Base-by-base conservation (phyloP, 2,329 filamentous ascomycete species). In the Colletotrichum sp. region DNA sequence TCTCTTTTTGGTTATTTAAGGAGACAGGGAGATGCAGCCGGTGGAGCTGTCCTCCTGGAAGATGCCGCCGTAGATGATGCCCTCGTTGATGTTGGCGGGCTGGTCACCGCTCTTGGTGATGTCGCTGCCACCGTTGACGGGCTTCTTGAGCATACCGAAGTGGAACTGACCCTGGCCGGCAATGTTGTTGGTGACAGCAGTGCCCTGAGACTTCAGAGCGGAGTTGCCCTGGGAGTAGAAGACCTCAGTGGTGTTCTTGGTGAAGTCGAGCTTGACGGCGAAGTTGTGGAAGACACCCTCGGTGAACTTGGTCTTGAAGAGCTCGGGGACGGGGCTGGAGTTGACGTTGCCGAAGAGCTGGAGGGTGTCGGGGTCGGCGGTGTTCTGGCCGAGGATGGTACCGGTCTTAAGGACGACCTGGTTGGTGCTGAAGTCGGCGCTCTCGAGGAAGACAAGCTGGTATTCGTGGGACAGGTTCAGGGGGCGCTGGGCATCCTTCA, bases 401-500 rank as follows among this genome's bases (percentile, higher is more conserved):
- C 91, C 91, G 8, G 89, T 87, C 84, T 92, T 90, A 77, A 92
- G 86, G 28, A 87, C 88, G 75, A 90, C 81, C 82, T 90, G 88
- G 82, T 90, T 89, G 72, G 85, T 87, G 77, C 85, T 86, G 81
- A 84, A 90, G 77, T 87, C 85, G 67, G 79, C 82, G 78, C 83
- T 85, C 81, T 90, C 88, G 32, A 89, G 85, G 81, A 88, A 90
- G 49, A 88, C 85, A 60, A 91, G 87, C 80, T 91, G 85, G 83
- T 93, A 93, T 83, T 93, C 90, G 81, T 93, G 92, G 9, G 88
- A 89, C 70, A 89, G 83, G 84, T 93, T 93, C 68, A 93, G 82
- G 15, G 88, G 87, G 13, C 89, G 85, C 55, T 84, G 80, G 5
- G 82, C 75, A 78, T 93, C 90, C 80, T 90, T 89, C 81, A 87